Evolutionary conservation across 352 stramenopile species (phyloP).

Genomic region (Pythium brassicae): DNA sequence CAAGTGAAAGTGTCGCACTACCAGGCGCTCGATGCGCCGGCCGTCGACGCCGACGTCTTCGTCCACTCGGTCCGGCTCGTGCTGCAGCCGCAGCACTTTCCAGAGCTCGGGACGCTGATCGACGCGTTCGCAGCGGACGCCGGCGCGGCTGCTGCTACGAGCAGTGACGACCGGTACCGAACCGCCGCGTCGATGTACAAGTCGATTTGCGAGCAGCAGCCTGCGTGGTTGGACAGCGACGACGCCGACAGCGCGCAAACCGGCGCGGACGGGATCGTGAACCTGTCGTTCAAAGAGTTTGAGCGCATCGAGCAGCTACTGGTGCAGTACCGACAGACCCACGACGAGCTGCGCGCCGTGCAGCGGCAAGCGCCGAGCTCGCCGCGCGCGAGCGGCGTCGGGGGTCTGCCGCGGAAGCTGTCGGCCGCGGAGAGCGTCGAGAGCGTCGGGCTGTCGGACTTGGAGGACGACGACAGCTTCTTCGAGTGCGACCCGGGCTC

Average conservation of each 20-base stretch:
- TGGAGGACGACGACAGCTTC: slow-evolving; percentile 74
- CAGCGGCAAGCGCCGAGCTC: slow-evolving; percentile 13
- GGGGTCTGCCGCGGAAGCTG: slow-evolving; percentile 36
- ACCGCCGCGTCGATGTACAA: slow-evolving; percentile 56
- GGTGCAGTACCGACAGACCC: slow-evolving; percentile 71
- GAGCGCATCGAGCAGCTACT: slow-evolving; percentile 82
- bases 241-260: slow-evolving; percentile 17
- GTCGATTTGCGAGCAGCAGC: slow-evolving; percentile 66
- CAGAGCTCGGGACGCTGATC: slow-evolving; percentile 60
- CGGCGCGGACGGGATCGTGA: slow-evolving; percentile 24
- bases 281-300: slow-evolving; percentile 78
- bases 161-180: slow-evolving; percentile 18
- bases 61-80: slow-evolving; percentile 78
- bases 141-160: slow-evolving; percentile 2
- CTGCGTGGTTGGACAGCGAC: slow-evolving; percentile 56
- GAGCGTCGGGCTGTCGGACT: slow-evolving; percentile 73
- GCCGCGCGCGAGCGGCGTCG: slow-evolving; percentile 11
- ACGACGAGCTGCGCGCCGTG: slow-evolving; percentile 49
- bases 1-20: slow-evolving; percentile 83
- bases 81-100: slow-evolving; percentile 77
- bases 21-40: slow-evolving; percentile 59
- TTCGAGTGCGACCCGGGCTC: slow-evolving; percentile 78
- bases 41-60: slow-evolving; percentile 79
- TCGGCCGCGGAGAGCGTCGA: slow-evolving; percentile 77
- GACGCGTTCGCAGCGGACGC: slow-evolving; percentile 53